Evolutionary conservation across 177 flowering plant genomes (phyloP).

Genomic region (Telopea speciosissima): DNA sequence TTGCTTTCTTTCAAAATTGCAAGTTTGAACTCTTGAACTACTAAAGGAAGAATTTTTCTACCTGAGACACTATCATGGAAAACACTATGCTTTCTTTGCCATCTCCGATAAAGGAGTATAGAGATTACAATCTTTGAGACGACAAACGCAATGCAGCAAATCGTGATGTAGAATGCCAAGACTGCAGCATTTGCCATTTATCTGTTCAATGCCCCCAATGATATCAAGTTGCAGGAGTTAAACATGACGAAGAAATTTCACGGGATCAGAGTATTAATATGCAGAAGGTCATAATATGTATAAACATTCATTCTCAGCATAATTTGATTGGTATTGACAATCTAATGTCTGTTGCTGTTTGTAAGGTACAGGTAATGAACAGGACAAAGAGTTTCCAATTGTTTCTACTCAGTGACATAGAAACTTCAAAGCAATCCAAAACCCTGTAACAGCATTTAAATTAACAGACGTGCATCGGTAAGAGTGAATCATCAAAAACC

Average conservation of each 20-base stretch:
- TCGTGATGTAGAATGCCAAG: constrained; percentile 54
- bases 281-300: too few species aligned
- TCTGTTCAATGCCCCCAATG: not conserved
- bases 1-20: not conserved
- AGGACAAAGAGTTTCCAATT: too few species aligned
- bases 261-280: too few species aligned
- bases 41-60: constrained; percentile 2
- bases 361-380: too few species aligned
- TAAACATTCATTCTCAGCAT: too few species aligned
- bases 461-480: too few species aligned
- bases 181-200: constrained; percentile 40
- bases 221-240: not conserved
- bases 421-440: too few species aligned
- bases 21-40: not conserved
- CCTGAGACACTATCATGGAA: constrained; percentile 57
- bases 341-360: too few species aligned
- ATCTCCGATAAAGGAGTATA: constrained; percentile 59
- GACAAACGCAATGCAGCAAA: constrained; percentile 57
- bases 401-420: too few species aligned
- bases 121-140: constrained; percentile 58
- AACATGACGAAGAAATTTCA: not conserved
- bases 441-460: too few species aligned
- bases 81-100: constrained; percentile 58
- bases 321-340: too few species aligned
- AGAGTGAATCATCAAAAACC: too few species aligned